Conservation (phyloP, 805 yeast genomes). For the Teunomyces kruisii region DNA sequence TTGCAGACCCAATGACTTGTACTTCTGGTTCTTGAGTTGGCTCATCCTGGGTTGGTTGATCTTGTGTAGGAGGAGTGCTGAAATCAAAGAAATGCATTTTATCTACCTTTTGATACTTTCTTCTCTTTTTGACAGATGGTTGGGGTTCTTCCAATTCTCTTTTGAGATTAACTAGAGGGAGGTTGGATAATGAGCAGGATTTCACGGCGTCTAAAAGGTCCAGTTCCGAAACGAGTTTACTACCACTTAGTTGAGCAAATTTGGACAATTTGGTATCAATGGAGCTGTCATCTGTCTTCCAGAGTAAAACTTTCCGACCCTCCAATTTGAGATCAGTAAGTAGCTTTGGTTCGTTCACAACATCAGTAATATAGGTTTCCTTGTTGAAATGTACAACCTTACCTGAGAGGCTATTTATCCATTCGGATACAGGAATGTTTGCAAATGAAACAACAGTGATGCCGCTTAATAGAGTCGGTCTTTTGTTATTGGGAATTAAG, state of each 20-base stretch:
- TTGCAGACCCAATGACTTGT: background rate
- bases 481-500: slow-evolving; percentile 12
- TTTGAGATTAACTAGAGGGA: slow-evolving; percentile 4
- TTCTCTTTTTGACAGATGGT: slow-evolving; percentile 25
- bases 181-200: slow-evolving; percentile 2
- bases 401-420: slow-evolving; percentile 19
- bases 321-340: slow-evolving; percentile 5
- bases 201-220: slow-evolving; percentile 9
- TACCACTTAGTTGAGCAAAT: background rate
- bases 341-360: slow-evolving; percentile 6
- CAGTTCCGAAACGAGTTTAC: slow-evolving; percentile 5
- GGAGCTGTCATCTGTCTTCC: background rate
- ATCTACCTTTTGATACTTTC: slow-evolving; percentile 31
- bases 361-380: background rate
- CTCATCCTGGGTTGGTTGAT: background rate
- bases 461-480: slow-evolving; percentile 16
- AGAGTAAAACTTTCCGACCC: background rate
- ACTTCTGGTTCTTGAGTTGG: background rate
- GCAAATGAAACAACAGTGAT: slow-evolving; percentile 4
- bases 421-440: slow-evolving; percentile 4
- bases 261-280: background rate
- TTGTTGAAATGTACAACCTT: background rate
- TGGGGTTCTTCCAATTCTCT: slow-evolving; percentile 5
- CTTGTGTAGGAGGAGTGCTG: slow-evolving; percentile 1
- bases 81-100: slow-evolving; percentile 37